Evolutionary conservation across 305 asterid species (phyloP).

Genomic region (Solanum hybrid): DNA sequence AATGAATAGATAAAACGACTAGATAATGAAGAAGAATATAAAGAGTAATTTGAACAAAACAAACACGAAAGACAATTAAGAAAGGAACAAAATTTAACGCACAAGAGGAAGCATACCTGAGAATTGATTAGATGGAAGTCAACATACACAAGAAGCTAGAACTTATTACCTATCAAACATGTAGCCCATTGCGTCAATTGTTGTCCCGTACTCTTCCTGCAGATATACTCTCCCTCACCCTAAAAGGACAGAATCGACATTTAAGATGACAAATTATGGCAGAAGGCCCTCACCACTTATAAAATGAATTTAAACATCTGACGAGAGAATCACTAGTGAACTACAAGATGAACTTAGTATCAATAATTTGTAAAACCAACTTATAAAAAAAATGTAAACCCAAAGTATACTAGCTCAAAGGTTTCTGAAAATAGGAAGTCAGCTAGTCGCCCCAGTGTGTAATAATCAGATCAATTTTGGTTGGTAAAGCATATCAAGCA

Average conservation of each 20-base stretch:
- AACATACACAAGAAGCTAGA: background rate
- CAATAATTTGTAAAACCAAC: background rate
- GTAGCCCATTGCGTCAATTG: conserved; percentile 52
- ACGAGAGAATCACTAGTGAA: background rate
- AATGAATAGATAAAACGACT: no score
- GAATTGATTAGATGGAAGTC: no score
- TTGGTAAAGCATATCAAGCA: background rate
- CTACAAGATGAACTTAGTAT: background rate
- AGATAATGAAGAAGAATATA: no score
- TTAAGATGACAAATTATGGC: background rate
- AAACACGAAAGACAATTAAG: no score
- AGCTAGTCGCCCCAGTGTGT: background rate
- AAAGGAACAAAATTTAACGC: no score
- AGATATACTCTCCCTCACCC: conserved; percentile 88
- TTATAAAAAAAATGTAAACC: background rate
- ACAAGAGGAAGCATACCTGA: no score
- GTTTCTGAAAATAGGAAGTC: background rate
- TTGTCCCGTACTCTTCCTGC: conserved; percentile 81
- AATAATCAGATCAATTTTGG: background rate
- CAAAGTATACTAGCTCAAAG: background rate
- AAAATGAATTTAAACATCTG: background rate
- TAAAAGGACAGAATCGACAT: conserved; percentile 7
- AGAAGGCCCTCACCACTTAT: background rate
- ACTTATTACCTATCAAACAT: conserved; percentile 49
- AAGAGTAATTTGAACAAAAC: no score